These are phyloP conservation scores for Chlamydomonas sphaeroides DNA, from an alignment of 139 green algal genomes.

Conservation along the genomic window DNA sequence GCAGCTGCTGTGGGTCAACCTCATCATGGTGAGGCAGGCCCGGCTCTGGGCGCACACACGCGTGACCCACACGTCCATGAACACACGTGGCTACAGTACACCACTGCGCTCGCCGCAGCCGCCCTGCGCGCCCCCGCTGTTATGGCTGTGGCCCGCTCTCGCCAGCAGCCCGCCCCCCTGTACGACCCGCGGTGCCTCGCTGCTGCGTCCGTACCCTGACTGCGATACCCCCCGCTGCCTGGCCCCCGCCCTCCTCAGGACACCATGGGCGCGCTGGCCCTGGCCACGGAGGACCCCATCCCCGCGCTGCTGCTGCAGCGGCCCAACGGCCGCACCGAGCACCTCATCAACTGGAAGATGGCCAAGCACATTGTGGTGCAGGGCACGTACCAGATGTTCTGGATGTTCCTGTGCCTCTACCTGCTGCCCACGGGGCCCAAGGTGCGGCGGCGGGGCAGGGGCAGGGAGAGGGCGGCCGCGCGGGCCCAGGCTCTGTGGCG, in stretches of 20 bases:
- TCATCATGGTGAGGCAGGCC: conserved; percentile 91
- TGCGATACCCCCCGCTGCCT: no score
- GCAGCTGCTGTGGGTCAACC: conserved; percentile 97
- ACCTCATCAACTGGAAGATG: conserved; percentile 92
- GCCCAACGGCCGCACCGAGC: conserved; percentile 86
- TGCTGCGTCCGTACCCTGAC: not conserved
- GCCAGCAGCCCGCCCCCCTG: no score
- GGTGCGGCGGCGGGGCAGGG: no score
- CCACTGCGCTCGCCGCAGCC: no score
- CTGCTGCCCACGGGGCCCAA: conserved; percentile 57
- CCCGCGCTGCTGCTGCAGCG: conserved; percentile 79
- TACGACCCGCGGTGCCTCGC: no score
- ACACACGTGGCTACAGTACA: no score
- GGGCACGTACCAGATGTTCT: conserved; percentile 85
- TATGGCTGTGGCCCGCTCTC: no score
- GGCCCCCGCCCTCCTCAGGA: conserved; percentile 58
- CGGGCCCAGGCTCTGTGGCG: no score
- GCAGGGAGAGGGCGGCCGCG: no score
- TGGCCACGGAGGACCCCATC: conserved; percentile 90
- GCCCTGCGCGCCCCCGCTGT: no score
- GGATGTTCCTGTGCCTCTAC: conserved; percentile 92
- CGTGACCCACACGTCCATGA: no score
- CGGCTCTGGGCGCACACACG: no score
- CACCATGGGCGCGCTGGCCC: conserved; percentile 71
- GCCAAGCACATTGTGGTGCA: conserved; percentile 87